Base-by-base conservation (phyloP, 352 stramenopile genomes). In the Phytophthora niederhauseri region DNA sequence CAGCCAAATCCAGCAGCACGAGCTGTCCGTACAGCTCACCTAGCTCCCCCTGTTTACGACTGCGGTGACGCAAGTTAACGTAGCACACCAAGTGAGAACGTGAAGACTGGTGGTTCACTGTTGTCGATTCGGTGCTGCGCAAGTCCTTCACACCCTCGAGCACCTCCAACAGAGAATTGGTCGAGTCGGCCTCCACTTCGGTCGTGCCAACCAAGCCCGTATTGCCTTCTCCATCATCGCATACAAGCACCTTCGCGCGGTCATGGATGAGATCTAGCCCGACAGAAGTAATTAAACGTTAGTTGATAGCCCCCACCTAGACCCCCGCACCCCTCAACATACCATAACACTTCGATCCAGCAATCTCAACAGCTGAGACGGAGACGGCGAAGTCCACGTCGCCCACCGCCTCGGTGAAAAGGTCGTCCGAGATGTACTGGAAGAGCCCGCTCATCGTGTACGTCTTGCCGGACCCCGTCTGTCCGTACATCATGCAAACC, bases 371-470 rank as follows among this genome's bases (percentile, higher is more conserved):
- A 1, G 83, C 81, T 6, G 81, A 77, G 17, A 92, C 81, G 0
- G 76, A 77, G 3, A 91, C 70, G 1, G 45, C 56, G 48, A 87
- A 85, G 61, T 85, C 78, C 24, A 86, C 80, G 31, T 81, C 70
- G 4, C 74, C 75, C 26, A 88, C 81, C 8, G 64, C 67, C 57
- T 87, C 72, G 1, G 63, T 75, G 45, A 88, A 87, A 12, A 97
- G 70, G 55, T 95, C 80, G 48, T 95, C 85, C 11, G 81, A 75
- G 28, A 90, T 80, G 66, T 82, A 84, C 73, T 95, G 88, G 49
- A 90, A 92, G 53, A 97, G 79, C 0, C 85, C 86, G 51, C 84
- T 82, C 88, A 97, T 97, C 1, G 91, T 97, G 64, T 94, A 83
- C 41, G 82, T 94, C 72, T 94, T 94, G 57, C 82, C 85, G 3